Evolutionary conservation across 148 eudicot species (phyloP).

Genomic region (Rhododendron henanense): DNA sequence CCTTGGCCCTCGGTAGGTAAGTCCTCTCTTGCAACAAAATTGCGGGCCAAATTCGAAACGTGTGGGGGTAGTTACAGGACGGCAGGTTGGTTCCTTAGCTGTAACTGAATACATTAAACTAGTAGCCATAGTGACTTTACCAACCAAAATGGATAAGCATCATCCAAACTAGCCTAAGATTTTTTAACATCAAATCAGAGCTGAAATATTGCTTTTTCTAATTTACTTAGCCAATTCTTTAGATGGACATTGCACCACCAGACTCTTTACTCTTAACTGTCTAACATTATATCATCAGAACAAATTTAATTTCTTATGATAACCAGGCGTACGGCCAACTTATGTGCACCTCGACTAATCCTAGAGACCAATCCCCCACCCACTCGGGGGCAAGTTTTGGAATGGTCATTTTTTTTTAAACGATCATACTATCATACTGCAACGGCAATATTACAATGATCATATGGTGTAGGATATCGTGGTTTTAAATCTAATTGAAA

Average conservation of each 20-base stretch:
- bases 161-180: neutral
- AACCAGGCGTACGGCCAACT: neutral
- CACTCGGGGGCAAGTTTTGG: neutral
- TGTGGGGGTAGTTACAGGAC: neutral
- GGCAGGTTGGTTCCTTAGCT: neutral
- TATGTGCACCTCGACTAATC: neutral
- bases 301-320: no score
- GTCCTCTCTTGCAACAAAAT: neutral
- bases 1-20: neutral
- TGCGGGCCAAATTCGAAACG: neutral
- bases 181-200: neutral
- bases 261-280: neutral
- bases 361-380: no score
- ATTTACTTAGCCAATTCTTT: neutral
- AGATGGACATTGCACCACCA: neutral
- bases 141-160: slow-evolving; percentile 1
- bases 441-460: neutral
- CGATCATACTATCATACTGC: neutral
- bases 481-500: neutral
- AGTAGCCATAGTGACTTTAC: neutral
- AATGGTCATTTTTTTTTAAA: neutral
- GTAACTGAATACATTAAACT: neutral
- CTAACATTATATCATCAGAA: no score
- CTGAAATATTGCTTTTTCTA: neutral
- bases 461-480: neutral